Conservation (phyloP, 176 grass and related monocot species). For the Musa beccarii region DNA sequence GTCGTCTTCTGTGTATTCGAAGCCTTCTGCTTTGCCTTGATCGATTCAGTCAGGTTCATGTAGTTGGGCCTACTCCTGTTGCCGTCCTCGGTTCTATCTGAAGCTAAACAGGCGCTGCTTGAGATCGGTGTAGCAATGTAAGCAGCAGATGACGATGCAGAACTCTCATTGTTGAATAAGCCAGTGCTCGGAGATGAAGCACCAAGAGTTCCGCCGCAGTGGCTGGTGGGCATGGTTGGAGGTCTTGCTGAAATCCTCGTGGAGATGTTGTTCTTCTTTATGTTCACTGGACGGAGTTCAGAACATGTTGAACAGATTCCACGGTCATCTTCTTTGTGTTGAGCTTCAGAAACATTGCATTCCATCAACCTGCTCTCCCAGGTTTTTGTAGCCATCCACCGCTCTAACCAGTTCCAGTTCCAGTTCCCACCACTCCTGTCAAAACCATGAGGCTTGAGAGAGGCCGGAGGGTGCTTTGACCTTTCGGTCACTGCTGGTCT, state of each 20-base stretch:
- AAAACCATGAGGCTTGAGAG: conserved; percentile 45
- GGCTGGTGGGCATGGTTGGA: conserved; percentile 24
- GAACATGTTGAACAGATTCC: conserved; percentile 31
- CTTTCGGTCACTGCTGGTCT: conserved; percentile 32
- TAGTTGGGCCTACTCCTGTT: conserved; percentile 49
- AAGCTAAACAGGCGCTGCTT: conserved; percentile 35
- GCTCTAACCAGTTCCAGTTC: conserved; percentile 63
- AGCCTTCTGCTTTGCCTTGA: conserved; percentile 62
- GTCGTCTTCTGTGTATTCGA: conserved; percentile 14
- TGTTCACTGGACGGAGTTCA: conserved; percentile 51
- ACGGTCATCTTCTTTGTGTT: conserved; percentile 34
- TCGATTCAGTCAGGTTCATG: conserved; percentile 92
- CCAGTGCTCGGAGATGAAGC: conserved; percentile 70
- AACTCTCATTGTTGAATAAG: conserved; percentile 70
- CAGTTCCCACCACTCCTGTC: conserved; percentile 59
- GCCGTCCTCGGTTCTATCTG: conserved; percentile 39
- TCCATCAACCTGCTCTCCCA: conserved; percentile 93
- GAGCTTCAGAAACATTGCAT: conserved; percentile 45
- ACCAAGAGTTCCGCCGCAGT: conserved; percentile 38
- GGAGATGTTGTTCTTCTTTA: conserved; percentile 66
- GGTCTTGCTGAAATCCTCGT: conserved; percentile 60
- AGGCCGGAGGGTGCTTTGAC: conserved; percentile 30
- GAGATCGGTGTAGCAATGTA: conserved; percentile 61
- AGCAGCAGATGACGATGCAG: conserved; percentile 62
- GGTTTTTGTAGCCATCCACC: conserved; percentile 83